Percentiles rank a stretch among this genome's conserved stretches.
phyloP scores from a whole-genome alignment of 1,284 basidiomycete species.

The Caloboletus firmus region DNA sequence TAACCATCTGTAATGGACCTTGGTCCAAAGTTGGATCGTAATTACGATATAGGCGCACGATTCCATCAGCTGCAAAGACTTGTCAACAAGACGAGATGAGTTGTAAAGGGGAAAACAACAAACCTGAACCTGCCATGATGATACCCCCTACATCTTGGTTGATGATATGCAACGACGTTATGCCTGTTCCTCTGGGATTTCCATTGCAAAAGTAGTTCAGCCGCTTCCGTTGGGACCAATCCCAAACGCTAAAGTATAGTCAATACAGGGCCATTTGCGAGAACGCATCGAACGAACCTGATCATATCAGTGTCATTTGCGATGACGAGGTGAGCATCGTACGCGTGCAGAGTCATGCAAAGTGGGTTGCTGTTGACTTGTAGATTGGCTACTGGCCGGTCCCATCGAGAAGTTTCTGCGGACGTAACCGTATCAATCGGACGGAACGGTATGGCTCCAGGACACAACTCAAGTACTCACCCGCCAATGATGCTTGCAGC shows the following conservation, averaged over 20 bases:
- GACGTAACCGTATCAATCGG: conserved; percentile 1
- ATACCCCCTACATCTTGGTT: conserved; percentile 95
- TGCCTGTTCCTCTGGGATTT: conserved; percentile 77
- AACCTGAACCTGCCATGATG: conserved; percentile 85
- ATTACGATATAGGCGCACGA: conserved; percentile 89
- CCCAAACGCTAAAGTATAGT: conserved; percentile 71
- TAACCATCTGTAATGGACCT: conserved; percentile 81
- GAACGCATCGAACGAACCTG: conserved; percentile 53
- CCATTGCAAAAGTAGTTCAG: conserved; percentile 89
- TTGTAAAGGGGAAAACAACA: conserved; percentile 24
- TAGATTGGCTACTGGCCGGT: conserved; percentile 74
- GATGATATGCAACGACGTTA: conserved; percentile 91
- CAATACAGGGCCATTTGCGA: not conserved
- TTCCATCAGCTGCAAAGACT: conserved; percentile 72
- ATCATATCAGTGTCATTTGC: conserved; percentile 88
- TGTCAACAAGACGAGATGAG: not conserved
- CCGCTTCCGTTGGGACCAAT: conserved; percentile 84
- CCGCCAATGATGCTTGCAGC: conserved; percentile 67
- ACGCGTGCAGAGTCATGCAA: conserved; percentile 88
- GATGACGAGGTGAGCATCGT: conserved; percentile 85
- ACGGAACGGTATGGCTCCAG: not conserved
- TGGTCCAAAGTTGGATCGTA: conserved; percentile 72
- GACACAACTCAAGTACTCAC: conserved; percentile 45
- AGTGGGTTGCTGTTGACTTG: conserved; percentile 71
- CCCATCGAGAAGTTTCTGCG: conserved; percentile 68